These are phyloP conservation scores for Lithohypha guttulata DNA, from an alignment of 2,329 filamentous ascomycete genomes.

Conservation along the genomic window DNA sequence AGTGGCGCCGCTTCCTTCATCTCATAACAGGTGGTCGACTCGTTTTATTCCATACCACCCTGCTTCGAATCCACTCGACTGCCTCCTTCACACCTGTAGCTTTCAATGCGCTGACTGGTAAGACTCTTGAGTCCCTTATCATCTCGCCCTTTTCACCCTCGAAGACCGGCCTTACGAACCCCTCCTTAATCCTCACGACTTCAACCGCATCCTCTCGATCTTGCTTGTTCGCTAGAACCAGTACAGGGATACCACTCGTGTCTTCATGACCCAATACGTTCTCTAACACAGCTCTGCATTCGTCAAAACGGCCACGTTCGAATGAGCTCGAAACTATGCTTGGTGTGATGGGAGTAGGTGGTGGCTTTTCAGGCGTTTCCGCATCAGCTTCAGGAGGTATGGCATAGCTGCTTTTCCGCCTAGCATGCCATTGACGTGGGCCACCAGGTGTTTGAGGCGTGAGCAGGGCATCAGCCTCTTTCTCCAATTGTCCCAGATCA, in stretches of 20 bases:
- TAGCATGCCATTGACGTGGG: slow-evolving; percentile 14
- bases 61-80: slow-evolving; percentile 87
- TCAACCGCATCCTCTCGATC: slow-evolving; percentile 95
- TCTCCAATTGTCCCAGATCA: slow-evolving; percentile 66
- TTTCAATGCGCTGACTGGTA: slow-evolving; percentile 82
- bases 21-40: slow-evolving; percentile 84
- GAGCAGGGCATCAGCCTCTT: slow-evolving; percentile 37
- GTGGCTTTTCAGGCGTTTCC: slow-evolving; percentile 22
- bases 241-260: slow-evolving; percentile 78
- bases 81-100: slow-evolving; percentile 78
- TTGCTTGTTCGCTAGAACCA: slow-evolving; percentile 95
- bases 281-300: slow-evolving; percentile 82
- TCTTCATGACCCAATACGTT: slow-evolving; percentile 79
- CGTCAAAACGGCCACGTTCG: slow-evolving; percentile 56
- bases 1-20: too few relatives aligned
- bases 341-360: slow-evolving; percentile 29
- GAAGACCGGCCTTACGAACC: slow-evolving; percentile 86
- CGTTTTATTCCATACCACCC: slow-evolving; percentile 96
- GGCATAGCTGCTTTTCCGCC: slow-evolving; percentile 23
- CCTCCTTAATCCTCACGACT: slow-evolving; percentile 94
- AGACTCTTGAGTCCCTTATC: slow-evolving; percentile 79
- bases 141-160: slow-evolving; percentile 81
- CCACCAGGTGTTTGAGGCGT: background rate
- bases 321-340: slow-evolving; percentile 11
- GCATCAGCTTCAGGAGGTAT: slow-evolving; percentile 17